Evolutionary conservation across 495 filamentous ascomycete genomes (phyloP), one percentile per base, ranked within the genome.

Genomic region (Apiosordaria backusii): DNA sequence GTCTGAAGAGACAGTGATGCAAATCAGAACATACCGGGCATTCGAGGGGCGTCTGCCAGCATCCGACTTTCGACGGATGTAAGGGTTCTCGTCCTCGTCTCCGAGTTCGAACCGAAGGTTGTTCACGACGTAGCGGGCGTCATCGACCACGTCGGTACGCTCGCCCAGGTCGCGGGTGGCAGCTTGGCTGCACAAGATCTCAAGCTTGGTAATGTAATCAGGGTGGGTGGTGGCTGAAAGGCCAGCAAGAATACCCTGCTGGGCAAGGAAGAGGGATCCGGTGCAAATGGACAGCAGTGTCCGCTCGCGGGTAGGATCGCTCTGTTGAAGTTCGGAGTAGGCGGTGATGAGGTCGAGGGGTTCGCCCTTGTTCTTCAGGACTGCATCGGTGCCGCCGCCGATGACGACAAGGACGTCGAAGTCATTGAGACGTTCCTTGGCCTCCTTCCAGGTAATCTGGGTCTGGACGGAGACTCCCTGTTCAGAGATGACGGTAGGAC

Each of bases 101-200:
- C 88, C 88, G 50, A 91, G 80, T 65, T 92, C 89, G 75, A 90
- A 92, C 62, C 89, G 87, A 55, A 89, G 83, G 75, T 92, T 92
- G 79, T 92, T 92, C 71, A 93, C 90, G 9, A 93, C 85, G 68
- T 92, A 92, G 69, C 90, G 83, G 72, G 90, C 88, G 62, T 84
- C 79, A 66, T 92, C 89, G 65, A 92, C 81, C 53, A 94, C 87
- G 67, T 91, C 88, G 57, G 88, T 87, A 59, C 86, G 82, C 75
- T 88, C 85, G n/a, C 81, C 79, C 21, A 83, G 61, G 64, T 84
- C 81, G 35, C 82, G 77, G 25, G 82, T 80, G 9, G 87, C 82
- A 55, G 87, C 86, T 67, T 90, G 83, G 70, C 85, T 86, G 75
- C 89, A 90, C 50, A 92, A 73, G 62, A 80, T 87, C 77, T 92